phyloP scores from a whole-genome alignment of 257 asterid species.

The Penstemon eatonii region DNA sequence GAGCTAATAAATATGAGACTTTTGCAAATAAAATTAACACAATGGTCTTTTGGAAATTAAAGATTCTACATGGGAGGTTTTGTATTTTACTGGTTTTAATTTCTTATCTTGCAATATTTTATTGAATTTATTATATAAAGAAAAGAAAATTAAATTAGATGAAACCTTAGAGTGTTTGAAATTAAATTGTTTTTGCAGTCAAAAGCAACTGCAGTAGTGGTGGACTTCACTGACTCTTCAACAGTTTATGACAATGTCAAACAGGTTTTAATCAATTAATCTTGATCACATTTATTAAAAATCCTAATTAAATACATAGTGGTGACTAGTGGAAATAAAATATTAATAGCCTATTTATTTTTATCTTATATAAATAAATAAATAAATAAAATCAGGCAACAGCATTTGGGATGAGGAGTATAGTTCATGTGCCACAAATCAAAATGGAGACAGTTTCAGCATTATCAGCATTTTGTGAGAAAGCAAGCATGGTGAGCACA shows the following conservation, averaged over 20 bases:
- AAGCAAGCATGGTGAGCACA: constrained; percentile 94
- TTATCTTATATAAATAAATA: not conserved
- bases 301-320: not conserved
- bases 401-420: constrained; percentile 82
- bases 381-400: constrained; percentile 50
- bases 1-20: too few species aligned
- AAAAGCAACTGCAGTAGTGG: constrained; percentile 67
- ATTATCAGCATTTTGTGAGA: constrained; percentile 80
- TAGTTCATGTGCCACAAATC: constrained; percentile 70
- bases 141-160: too few species aligned
- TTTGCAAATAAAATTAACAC: too few species aligned
- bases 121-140: too few species aligned
- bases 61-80: too few species aligned
- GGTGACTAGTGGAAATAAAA: not conserved
- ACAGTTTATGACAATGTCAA: constrained; percentile 85
- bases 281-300: not conserved
- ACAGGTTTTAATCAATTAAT: constrained; percentile 49
- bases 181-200: constrained; percentile 41
- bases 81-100: too few species aligned
- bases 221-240: constrained; percentile 85
- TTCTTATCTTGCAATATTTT: too few species aligned
- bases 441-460: constrained; percentile 69
- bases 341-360: not conserved
- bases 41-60: too few species aligned
- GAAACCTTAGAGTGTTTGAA: not conserved